phyloP scores from a whole-genome alignment of 2,329 filamentous ascomycete genomes.

The Penicillium expansum region DNA sequence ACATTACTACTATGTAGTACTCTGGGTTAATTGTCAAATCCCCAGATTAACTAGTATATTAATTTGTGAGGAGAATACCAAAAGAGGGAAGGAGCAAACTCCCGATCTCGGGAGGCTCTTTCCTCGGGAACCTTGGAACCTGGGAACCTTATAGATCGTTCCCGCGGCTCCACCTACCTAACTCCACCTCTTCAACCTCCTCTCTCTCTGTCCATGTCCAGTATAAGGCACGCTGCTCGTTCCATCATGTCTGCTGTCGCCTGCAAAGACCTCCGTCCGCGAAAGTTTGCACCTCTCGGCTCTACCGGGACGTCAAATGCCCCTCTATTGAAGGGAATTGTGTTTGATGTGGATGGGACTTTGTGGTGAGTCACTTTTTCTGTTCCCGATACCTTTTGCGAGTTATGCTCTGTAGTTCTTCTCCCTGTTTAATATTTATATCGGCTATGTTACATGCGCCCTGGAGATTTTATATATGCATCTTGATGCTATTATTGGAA shows the following conservation, averaged over 20 bases:
- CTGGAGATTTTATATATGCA: neutral
- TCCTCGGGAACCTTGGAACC: neutral
- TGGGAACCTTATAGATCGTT: constrained; percentile 1
- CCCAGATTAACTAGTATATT: too few species aligned
- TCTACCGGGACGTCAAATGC: constrained; percentile 33
- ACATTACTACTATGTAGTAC: too few species aligned
- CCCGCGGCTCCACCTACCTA: constrained; percentile 1
- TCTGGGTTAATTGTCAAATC: too few species aligned
- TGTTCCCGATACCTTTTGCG: neutral
- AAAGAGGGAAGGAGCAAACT: too few species aligned
- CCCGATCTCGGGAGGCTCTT: neutral
- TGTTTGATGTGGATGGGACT: constrained; percentile 96
- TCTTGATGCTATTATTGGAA: neutral
- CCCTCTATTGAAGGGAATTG: constrained; percentile 55
- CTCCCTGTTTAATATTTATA: neutral
- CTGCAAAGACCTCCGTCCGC: constrained; percentile 30
- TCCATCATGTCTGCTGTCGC: constrained; percentile 24
- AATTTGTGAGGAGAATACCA: too few species aligned
- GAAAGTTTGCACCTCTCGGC: constrained; percentile 53
- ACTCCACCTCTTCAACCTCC: constrained; percentile 1
- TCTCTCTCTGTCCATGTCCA: neutral
- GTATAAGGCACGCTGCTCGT: neutral
- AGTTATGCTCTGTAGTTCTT: neutral
- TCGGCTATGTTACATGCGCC: neutral
- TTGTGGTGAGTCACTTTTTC: constrained; percentile 63